A percentile compares a stretch with the other conserved stretches of the same genome.
These are phyloP conservation scores for Heliamphora pulchella DNA, from an alignment of 179 eudicot species.

Conservation along the genomic window DNA sequence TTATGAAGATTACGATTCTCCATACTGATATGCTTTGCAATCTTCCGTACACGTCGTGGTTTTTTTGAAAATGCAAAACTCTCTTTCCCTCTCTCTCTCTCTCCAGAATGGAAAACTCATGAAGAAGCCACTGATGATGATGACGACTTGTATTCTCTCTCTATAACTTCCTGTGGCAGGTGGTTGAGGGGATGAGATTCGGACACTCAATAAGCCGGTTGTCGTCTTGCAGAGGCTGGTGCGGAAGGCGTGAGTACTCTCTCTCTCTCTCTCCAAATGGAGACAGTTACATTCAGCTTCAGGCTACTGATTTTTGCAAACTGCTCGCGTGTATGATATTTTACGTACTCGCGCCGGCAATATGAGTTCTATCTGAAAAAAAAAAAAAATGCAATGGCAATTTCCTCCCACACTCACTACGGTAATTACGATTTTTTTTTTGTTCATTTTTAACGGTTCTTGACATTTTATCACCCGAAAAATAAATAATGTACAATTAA, in stretches of 20 bases:
- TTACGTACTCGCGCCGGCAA: not conserved
- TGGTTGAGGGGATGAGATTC: not conserved
- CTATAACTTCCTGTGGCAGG: not conserved
- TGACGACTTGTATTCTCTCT: constrained; percentile 5
- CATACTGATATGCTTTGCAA: not conserved
- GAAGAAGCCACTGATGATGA: too few species aligned
- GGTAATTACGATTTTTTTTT: too few species aligned
- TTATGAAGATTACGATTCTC: too few species aligned
- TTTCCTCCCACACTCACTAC: too few species aligned
- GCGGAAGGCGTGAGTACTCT: constrained; percentile 20
- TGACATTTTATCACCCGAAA: too few species aligned
- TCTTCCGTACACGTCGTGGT: not conserved
- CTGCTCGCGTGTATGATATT: not conserved
- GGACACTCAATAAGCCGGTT: not conserved
- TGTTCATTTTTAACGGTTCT: too few species aligned
- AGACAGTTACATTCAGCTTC: constrained; percentile 1
- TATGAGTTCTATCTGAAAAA: not conserved
- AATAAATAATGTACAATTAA: too few species aligned
- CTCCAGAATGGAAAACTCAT: not conserved
- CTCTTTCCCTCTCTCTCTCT: constrained; percentile 4
- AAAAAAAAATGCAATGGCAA: too few species aligned
- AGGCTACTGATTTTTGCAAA: not conserved
- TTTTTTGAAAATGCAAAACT: too few species aligned
- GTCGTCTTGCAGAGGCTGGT: constrained; percentile 21
- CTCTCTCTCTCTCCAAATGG: constrained; percentile 7